Conservation (phyloP, 192 early-diverging fungal genomes). For the Rhizophagus prolifer region DNA sequence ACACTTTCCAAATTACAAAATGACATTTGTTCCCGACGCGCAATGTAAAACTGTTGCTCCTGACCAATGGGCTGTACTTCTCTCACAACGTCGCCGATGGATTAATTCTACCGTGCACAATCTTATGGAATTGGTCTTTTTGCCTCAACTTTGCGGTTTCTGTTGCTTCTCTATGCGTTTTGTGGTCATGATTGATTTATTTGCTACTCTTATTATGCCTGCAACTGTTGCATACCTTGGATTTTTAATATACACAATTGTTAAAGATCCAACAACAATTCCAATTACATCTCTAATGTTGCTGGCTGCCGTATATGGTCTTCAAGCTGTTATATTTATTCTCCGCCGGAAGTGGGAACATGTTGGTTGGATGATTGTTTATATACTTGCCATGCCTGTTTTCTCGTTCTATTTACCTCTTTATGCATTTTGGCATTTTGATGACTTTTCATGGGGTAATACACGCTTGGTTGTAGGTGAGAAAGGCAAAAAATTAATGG, state of each 20-base stretch:
- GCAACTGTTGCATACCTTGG: constrained; percentile 85
- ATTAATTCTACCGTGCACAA: constrained; percentile 99
- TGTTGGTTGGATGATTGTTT: constrained; percentile 97
- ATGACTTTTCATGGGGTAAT: constrained; percentile 99
- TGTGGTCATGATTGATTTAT: constrained; percentile 92
- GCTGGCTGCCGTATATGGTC: constrained; percentile 82
- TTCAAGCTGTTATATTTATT: constrained; percentile 66
- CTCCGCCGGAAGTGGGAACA: constrained; percentile 88
- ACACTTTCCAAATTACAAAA: constrained; percentile 96
- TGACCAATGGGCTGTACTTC: constrained; percentile 86
- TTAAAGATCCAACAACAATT: constrained; percentile 53
- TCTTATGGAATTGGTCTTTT: constrained; percentile 87
- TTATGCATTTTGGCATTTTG: constrained; percentile 99
- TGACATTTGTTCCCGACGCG: constrained; percentile 90
- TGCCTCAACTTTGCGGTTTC: constrained; percentile 96
- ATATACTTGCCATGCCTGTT: constrained; percentile 85
- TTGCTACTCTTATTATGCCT: constrained; percentile 91
- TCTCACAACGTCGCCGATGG: constrained; percentile 99
- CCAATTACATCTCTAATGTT: constrained; percentile 85
- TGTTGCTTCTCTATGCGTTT: constrained; percentile 98
- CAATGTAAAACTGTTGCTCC: constrained; percentile 93
- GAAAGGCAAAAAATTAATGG: constrained; percentile 69
- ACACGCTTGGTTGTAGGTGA: constrained; percentile 90
- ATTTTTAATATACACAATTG: constrained; percentile 74
- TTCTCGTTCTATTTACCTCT: constrained; percentile 81